A percentile compares a stretch with the other conserved stretches of the same genome.
phyloP scores from a whole-genome alignment of 1,284 basidiomycete species.

The Anthracocystis panici-leucophaei region DNA sequence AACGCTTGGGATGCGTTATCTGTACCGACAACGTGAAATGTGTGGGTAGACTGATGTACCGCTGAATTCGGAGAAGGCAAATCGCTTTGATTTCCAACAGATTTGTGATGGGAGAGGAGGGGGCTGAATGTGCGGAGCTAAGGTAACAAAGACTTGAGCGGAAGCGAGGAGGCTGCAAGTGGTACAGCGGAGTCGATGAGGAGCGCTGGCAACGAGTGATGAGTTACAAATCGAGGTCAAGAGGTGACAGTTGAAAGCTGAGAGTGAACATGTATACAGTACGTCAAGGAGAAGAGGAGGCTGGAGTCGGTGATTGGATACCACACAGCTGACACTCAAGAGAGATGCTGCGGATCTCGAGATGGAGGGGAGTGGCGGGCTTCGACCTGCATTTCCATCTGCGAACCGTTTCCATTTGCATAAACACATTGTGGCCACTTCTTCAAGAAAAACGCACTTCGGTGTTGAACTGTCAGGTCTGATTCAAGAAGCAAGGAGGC shows the following conservation, averaged over 20 bases:
- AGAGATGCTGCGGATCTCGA: constrained; percentile 6
- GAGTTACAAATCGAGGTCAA: neutral
- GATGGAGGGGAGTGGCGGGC: constrained; percentile 20
- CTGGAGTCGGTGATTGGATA: neutral
- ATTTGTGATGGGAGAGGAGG: too few species aligned
- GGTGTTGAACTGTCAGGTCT: constrained; percentile 1
- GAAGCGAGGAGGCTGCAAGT: too few species aligned
- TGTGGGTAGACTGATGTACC: too few species aligned
- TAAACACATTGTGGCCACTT: neutral
- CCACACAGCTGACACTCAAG: neutral
- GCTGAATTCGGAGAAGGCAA: too few species aligned
- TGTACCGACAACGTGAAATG: too few species aligned
- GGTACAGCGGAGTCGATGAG: neutral
- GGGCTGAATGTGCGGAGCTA: too few species aligned
- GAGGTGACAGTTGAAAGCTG: too few species aligned
- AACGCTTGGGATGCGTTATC: too few species aligned
- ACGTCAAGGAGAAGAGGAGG: neutral
- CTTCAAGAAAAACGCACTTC: neutral
- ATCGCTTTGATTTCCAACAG: too few species aligned
- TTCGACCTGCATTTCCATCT: neutral
- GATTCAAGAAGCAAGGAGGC: constrained; percentile 1
- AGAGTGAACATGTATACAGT: too few species aligned
- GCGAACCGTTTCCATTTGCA: neutral
- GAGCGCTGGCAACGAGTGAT: neutral
- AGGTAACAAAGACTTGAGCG: neutral